These are phyloP conservation scores for Ophiostoma angusticollis DNA, from an alignment of 2,329 filamentous ascomycete species.

Conservation along the genomic window DNA sequence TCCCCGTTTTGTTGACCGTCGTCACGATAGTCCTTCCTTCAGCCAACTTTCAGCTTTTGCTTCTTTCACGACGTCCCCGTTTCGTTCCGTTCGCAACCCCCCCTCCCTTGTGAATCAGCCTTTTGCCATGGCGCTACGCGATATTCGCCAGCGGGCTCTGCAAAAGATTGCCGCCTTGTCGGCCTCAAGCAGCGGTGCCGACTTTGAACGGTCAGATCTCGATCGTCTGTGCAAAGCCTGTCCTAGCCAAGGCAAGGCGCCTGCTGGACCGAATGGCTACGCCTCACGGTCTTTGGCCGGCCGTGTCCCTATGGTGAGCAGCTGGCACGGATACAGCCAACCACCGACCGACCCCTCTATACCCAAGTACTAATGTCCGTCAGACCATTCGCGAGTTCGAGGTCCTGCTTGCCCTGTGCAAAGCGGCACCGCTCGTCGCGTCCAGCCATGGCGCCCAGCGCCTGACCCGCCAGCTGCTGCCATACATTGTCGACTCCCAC, in stretches of 20 bases:
- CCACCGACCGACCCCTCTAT: too few relatives aligned
- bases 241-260: conserved; percentile 30
- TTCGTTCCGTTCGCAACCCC: neutral
- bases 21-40: neutral
- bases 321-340: too few relatives aligned
- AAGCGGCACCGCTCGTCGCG: conserved; percentile 66
- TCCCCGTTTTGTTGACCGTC: neutral
- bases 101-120: neutral
- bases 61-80: neutral
- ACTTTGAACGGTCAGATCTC: conserved; percentile 50
- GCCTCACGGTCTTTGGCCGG: conserved; percentile 32
- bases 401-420: conserved; percentile 80
- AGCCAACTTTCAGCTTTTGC: neutral
- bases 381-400: conserved; percentile 85
- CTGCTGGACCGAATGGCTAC: conserved; percentile 36
- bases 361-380: too few relatives aligned
- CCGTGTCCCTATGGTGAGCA: conserved; percentile 45
- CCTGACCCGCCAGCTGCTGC: conserved; percentile 64
- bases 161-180: conserved; percentile 54
- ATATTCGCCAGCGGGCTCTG: conserved; percentile 49
- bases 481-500: conserved; percentile 78
- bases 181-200: conserved; percentile 37
- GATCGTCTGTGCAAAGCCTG: conserved; percentile 49
- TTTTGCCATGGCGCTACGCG: conserved; percentile 31
- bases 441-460: conserved; percentile 61